Base-by-base conservation (phyloP, 2,329 filamentous ascomycete genomes). In the Furcasterigmium furcatum region DNA sequence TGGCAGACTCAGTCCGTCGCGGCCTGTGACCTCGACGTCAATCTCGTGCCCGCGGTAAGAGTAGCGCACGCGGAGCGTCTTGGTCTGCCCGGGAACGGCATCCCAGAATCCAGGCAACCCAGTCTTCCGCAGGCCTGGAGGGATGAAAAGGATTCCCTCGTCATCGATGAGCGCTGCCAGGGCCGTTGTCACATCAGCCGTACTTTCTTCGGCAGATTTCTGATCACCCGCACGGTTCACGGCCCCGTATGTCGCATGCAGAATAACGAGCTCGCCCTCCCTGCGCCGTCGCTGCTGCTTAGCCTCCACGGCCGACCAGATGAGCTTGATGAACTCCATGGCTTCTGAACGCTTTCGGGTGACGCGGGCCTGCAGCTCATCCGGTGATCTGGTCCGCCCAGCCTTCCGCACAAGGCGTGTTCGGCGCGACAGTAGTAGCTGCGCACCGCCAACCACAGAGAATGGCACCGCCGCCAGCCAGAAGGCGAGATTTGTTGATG, bases 61-160 rank as follows among this genome's bases (percentile, higher is more conserved):
- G 48, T 76, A 78, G 46, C 67, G 60, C 14, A 77, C 68, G 38
- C 66, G 64, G 40, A 78, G 58, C 29, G 68, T 62, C 64, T 78
- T 77, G 18, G 61, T 62, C 29, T 58, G 55, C 27, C 56, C 56
- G 5, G 73, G 74, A 12, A 65, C 67, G 14, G 74, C 74, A 45
- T 78, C 74, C 70, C 73, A 77, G 55, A 78, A 77, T 2, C 74
- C 74, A 1, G 73, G 60, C 22, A 78, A 53, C 29, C 66, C 61
- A 38, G 63, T 66, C 62, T 76, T 74, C 42, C 63, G 55, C 43
- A 75, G 54, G 1, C 70, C 68, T 3, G 46, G 45, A 1, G 72
- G 70, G 29, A 74, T 70, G 4, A 56, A 46, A 12, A 76, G 48
- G 36, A 53, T 48, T 5, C 63, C 57, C 1, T 58, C 63, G 4